Percentiles rank a stretch among this genome's conserved stretches.
phyloP scores from a whole-genome alignment of 305 asterid species.

The Solanum hybrid region DNA sequence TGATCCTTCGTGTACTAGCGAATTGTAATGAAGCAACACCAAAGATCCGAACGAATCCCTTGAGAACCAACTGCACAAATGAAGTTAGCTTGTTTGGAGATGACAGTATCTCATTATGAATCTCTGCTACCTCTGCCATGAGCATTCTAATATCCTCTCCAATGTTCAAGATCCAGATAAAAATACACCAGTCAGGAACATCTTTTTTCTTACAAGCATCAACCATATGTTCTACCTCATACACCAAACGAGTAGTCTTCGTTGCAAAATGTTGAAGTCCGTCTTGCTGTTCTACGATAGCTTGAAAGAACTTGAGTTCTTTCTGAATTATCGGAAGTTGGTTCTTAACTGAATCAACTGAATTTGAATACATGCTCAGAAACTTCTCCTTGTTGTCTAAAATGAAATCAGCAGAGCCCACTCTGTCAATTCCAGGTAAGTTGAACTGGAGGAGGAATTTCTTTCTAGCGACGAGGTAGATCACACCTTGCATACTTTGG shows the following conservation, averaged over 20 bases:
- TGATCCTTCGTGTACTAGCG: neutral
- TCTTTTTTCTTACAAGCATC: neutral
- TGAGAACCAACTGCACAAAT: neutral
- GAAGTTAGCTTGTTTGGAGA: neutral
- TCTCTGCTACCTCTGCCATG: neutral
- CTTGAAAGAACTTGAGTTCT: neutral
- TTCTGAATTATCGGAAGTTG: neutral
- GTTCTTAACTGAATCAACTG: neutral
- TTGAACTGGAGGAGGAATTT: neutral
- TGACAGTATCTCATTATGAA: neutral
- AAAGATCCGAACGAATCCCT: neutral
- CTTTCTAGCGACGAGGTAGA: neutral
- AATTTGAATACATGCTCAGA: neutral
- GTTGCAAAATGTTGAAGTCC: neutral
- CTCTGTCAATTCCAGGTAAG: neutral
- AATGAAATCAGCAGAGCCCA: neutral
- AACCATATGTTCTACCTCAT: neutral
- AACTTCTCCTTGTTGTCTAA: neutral
- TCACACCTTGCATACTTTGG: neutral
- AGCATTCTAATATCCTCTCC: neutral
- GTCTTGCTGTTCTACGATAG: neutral
- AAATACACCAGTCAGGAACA: neutral
- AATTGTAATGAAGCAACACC: neutral
- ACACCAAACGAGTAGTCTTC: neutral
- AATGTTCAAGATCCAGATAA: neutral